Evolutionary conservation across 2,329 filamentous ascomycete species (phyloP), one percentile per base, ranked within the genome.

Genomic region (Aspergillus pseudonomiae): DNA sequence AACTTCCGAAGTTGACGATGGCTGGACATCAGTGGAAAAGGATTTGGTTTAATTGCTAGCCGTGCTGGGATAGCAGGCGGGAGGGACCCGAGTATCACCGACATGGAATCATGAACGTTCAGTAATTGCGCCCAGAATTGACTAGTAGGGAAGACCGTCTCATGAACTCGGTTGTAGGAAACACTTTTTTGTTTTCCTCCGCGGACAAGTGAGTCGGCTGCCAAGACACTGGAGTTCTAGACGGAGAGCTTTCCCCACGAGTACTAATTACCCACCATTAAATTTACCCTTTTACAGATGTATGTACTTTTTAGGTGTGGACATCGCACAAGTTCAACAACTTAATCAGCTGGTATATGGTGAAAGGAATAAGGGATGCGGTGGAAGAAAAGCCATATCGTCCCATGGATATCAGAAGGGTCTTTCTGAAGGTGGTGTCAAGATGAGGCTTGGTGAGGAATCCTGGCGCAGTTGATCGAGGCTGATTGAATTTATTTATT

Each of bases 41-140:
- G 59, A 28, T 41, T 34, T 30, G 57, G 36, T 53, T 61, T 63
- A 56, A 64, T n/a, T 58, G 64, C 63, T 60, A 65, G 65, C 59
- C 67, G 68, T 63, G 67, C 65, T 46, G 67, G 64, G 59, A 67
- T 65, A 26, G 57, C 63, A 57, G 63, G 55, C 63, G 64, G 67
- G 59, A 48, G 57, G 53, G 57, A 63, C 66, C 66, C 66, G 61
- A 65, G 21, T 62, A 58, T 65, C 61, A 70, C 60, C 43, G 65
- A 67, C 66, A 74, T 73, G 56, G 43, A 68, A 65, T 63, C 66
- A 70, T 70, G 45, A 55, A 66, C 10, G 28, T 24, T 45, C 36
- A 57, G 55, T 39, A 41, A 45, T 50, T 32, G 24, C 6, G 46
- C 24, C 46, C 24, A 28, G 12, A 14, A 24, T 14, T 24, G 14